A percentile compares a stretch with the other conserved stretches of the same genome.
Conservation (phyloP, 2,329 filamentous ascomycete genomes). For the Alternaria gansuensis region DNA sequence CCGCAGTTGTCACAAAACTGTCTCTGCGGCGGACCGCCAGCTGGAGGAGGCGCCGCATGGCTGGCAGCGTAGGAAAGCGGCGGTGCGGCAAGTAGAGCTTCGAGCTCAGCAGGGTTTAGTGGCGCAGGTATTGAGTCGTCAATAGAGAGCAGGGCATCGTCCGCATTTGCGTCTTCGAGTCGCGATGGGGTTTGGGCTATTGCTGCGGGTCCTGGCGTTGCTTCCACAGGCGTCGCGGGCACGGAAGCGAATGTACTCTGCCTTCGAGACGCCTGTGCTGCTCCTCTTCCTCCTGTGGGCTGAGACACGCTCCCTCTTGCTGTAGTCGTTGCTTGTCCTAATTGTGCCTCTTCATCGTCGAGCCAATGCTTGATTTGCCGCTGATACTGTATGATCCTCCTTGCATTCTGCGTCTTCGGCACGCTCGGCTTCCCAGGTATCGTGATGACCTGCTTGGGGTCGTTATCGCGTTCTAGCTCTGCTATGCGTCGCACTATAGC, state of each 20-base stretch:
- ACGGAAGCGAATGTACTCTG: slow-evolving; percentile 38
- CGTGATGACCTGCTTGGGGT: slow-evolving; percentile 59
- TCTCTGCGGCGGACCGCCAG: slow-evolving; percentile 61
- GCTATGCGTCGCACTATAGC: slow-evolving; percentile 83
- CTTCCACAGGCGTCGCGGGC: slow-evolving; percentile 41
- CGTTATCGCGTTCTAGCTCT: slow-evolving; percentile 79
- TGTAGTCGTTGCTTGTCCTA: slow-evolving; percentile 56
- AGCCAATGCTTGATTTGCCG: slow-evolving; percentile 86
- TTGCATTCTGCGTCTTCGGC: slow-evolving; percentile 68
- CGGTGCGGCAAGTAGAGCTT: slow-evolving; percentile 69
- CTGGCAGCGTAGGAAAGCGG: slow-evolving; percentile 75
- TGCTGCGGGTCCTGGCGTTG: slow-evolving; percentile 34
- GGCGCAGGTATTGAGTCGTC: slow-evolving; percentile 65
- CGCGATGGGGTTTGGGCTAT: slow-evolving; percentile 18
- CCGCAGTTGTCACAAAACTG: slow-evolving; percentile 82
- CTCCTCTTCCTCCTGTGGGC: slow-evolving; percentile 26
- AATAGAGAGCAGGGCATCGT: slow-evolving; percentile 64
- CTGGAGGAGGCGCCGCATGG: slow-evolving; percentile 53
- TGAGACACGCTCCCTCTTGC: slow-evolving; percentile 16
- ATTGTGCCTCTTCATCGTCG: slow-evolving; percentile 76
- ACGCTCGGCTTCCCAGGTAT: slow-evolving; percentile 45
- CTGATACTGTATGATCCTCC: slow-evolving; percentile 79
- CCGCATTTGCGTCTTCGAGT: slow-evolving; percentile 29
- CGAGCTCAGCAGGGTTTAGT: slow-evolving; percentile 69
- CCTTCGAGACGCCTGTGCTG: slow-evolving; percentile 32